Evolutionary conservation across 345 rosid genomes (phyloP).

Genomic region (Xanthoceras sorbifolium): DNA sequence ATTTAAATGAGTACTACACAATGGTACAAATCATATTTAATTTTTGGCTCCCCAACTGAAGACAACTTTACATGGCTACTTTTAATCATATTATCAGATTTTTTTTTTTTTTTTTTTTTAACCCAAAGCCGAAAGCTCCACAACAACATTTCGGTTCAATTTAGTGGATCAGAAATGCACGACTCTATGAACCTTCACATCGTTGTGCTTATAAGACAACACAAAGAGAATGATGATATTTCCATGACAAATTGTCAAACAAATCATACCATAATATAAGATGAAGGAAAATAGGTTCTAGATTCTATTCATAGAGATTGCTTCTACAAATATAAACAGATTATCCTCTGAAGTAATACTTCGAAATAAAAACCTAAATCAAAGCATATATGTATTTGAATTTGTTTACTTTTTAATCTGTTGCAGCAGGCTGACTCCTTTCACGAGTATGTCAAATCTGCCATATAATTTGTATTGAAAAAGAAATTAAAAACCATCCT

Average conservation of each 20-base stretch:
- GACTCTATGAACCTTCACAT: neutral
- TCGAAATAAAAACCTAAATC: neutral
- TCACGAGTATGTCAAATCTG: neutral
- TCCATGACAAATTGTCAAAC: neutral
- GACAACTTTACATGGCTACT: conserved; percentile 11
- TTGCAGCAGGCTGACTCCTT: neutral
- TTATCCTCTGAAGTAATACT: neutral
- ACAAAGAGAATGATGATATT: neutral
- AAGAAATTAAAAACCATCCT: neutral
- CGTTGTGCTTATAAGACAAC: neutral
- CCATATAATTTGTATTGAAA: neutral
- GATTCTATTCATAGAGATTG: neutral
- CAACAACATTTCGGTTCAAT: neutral
- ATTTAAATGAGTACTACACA: conserved; percentile 10
- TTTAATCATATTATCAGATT: conserved; percentile 13
- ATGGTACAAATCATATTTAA: conserved; percentile 13
- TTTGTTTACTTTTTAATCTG: neutral
- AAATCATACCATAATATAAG: neutral
- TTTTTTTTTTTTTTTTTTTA: neutral
- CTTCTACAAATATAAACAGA: neutral
- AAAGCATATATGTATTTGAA: neutral
- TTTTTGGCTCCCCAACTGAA: conserved; percentile 6
- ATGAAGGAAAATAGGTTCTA: neutral
- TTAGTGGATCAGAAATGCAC: neutral
- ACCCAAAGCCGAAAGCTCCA: neutral